Conservation (phyloP, 768 basidiomycete genomes). For the Collybia mongolica region DNA sequence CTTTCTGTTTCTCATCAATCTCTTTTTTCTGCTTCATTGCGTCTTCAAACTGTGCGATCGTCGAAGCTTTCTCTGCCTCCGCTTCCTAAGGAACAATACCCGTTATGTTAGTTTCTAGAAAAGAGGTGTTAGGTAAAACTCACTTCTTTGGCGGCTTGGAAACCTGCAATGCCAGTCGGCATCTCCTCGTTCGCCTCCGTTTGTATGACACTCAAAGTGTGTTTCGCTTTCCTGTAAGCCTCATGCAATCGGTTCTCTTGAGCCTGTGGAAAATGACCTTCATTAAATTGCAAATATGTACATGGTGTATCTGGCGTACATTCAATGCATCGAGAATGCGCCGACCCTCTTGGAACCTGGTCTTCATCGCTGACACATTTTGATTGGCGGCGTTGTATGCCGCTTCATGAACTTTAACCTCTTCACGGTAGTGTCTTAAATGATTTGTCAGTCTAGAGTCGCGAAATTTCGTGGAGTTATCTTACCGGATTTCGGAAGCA, state of each 20-base stretch:
- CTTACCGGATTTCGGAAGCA: conserved; percentile 46
- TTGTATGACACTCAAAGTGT: conserved; percentile 38
- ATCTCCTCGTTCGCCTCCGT: conserved; percentile 68
- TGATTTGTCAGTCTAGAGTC: background rate
- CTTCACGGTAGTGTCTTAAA: conserved; percentile 44
- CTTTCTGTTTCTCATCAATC: conserved; percentile 43
- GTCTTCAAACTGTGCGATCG: conserved; percentile 49
- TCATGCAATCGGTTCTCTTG: conserved; percentile 19
- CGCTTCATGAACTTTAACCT: conserved; percentile 35
- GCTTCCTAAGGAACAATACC: conserved; percentile 41
- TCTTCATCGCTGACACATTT: conserved; percentile 24
- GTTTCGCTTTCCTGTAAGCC: conserved; percentile 19
- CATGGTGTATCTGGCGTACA: conserved; percentile 21
- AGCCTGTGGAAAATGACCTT: conserved; percentile 15
- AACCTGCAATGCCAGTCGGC: conserved; percentile 57
- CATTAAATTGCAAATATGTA: background rate
- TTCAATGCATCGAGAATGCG: conserved; percentile 27
- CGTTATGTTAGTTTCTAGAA: background rate
- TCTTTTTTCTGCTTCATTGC: conserved; percentile 42
- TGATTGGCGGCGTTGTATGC: conserved; percentile 29
- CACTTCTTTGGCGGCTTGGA: conserved; percentile 56
- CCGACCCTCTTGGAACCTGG: conserved; percentile 25
- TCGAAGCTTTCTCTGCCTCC: conserved; percentile 46
- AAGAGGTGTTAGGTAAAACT: conserved; percentile 12
- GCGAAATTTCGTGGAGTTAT: background rate